Evolutionary conservation across 345 rosid genomes (phyloP).

Genomic region (Arabis alpina): DNA sequence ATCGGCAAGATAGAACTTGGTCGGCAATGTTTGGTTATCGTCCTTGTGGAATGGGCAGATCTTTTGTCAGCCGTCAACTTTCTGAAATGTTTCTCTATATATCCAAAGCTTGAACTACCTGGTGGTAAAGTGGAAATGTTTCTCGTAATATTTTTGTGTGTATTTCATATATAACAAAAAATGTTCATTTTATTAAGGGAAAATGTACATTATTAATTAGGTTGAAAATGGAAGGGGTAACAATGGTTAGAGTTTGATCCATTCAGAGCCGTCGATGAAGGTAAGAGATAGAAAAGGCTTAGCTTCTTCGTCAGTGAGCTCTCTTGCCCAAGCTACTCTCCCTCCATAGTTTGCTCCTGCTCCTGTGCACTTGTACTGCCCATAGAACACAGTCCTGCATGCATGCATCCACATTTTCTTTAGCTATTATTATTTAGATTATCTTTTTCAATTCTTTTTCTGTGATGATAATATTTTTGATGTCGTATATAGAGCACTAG

Average conservation of each 20-base stretch:
- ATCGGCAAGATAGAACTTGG: too few relatives aligned
- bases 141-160: too few relatives aligned
- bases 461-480: constrained; percentile 5
- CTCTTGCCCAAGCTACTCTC: constrained; percentile 91
- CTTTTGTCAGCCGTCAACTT: too few relatives aligned
- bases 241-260: constrained; percentile 60
- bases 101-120: too few relatives aligned
- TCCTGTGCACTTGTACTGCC: constrained; percentile 94
- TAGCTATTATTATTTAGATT: too few relatives aligned
- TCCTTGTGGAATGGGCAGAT: too few relatives aligned
- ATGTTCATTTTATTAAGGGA: background rate
- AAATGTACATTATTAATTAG: constrained; percentile 33
- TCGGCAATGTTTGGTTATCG: too few relatives aligned
- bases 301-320: constrained; percentile 85
- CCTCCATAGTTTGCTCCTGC: constrained; percentile 84
- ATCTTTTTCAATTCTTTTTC: background rate
- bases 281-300: constrained; percentile 80
- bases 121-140: too few relatives aligned
- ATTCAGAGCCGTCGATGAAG: constrained; percentile 90
- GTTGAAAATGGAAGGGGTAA: background rate
- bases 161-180: too few relatives aligned
- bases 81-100: too few relatives aligned
- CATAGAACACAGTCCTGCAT: constrained; percentile 95
- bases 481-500: constrained; percentile 22
- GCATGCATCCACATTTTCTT: constrained; percentile 27